Evolutionary conservation across 371 early-diverging fungal species (phyloP), one percentile per base, ranked within the genome.

Genomic region (Dichotomocladium elegans): DNA sequence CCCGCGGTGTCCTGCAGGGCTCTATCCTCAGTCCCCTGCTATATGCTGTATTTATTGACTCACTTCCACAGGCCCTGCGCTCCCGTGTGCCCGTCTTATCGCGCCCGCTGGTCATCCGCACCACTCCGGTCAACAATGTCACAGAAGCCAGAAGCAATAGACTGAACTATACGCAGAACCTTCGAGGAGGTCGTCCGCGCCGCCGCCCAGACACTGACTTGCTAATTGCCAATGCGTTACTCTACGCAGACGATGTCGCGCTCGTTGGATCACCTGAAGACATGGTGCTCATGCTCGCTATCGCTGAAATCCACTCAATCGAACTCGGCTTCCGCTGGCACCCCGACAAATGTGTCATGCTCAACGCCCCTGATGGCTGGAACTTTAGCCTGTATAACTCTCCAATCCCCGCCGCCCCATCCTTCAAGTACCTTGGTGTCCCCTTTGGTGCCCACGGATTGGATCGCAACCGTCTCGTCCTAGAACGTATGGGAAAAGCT

Each of bases 201-300:
- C n/a, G n/a, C n/a, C n/a, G n/a, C n/a, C n/a, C n/a, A n/a, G 43
- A 22, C 22, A 43, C 2, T 5, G 41, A 5, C 8, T 7, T 31
- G 1, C 29, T 53, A 14, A 42, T 49, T 11, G n/a, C 53, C 22
- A 65, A 61, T 25, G 53, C 40, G n/a, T 40, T 62, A 0, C 55
- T 61, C 3, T 66, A 56, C 47, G 66, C 66, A 3, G 70, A 69
- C 40, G 70, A 65, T 53, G 62, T 70, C 1, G 64, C 54, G 10
- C 34, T 66, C 17, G 47, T 71, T 34, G 63, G 58, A 42, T 3
- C 24, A 37, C 0, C 47, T 1, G n/a, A 37, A 10, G 43, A 52
- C 8, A 54, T 66, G 1, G 53, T 48, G 6, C 10, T 1, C 2
- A 51, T 71, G 53, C 53, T 63, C 14, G 29, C 34, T 11, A 19